Evolutionary conservation across 768 basidiomycete species (phyloP).

Genomic region (Candolleomyces efflorescens): DNA sequence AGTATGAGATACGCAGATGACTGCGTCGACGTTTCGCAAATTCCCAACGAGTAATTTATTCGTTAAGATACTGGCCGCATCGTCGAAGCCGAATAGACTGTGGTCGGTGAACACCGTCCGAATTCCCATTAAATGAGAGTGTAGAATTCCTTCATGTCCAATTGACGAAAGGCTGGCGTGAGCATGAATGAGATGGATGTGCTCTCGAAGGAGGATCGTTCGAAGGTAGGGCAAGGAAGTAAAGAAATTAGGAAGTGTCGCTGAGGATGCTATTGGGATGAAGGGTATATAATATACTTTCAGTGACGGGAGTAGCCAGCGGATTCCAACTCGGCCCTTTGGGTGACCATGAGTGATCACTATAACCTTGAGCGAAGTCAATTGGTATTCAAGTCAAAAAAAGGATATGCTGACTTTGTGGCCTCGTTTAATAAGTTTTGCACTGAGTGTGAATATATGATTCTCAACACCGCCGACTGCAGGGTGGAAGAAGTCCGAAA

Average conservation of each 20-base stretch:
- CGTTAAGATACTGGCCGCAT: slow-evolving; percentile 94
- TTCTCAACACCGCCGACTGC: slow-evolving; percentile 94
- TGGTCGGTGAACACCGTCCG: slow-evolving; percentile 97
- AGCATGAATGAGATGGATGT: slow-evolving; percentile 83
- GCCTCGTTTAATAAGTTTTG: slow-evolving; percentile 74
- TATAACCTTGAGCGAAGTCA: slow-evolving; percentile 58
- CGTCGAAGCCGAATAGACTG: slow-evolving; percentile 93
- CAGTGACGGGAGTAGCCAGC: slow-evolving; percentile 81
- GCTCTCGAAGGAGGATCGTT: slow-evolving; percentile 82
- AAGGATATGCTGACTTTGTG: slow-evolving; percentile 60
- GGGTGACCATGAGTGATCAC: slow-evolving; percentile 92
- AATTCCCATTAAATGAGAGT: slow-evolving; percentile 81
- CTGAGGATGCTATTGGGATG: slow-evolving; percentile 82
- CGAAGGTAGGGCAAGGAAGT: slow-evolving; percentile 90
- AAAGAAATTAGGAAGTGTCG: slow-evolving; percentile 93
- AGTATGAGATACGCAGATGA: slow-evolving; percentile 95
- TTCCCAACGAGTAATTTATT: slow-evolving; percentile 91
- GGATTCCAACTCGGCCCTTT: slow-evolving; percentile 81
- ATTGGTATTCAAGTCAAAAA: not conserved
- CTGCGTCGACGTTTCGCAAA: slow-evolving; percentile 87
- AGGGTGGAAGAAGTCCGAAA: slow-evolving; percentile 96
- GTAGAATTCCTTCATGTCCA: slow-evolving; percentile 89
- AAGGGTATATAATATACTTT: slow-evolving; percentile 97
- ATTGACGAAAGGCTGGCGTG: slow-evolving; percentile 89
- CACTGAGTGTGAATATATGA: slow-evolving; percentile 90